A percentile compares a stretch with the other conserved stretches of the same genome.
Evolutionary conservation across 495 filamentous ascomycete species (phyloP).

Genomic region (Talaromyces ruber): DNA sequence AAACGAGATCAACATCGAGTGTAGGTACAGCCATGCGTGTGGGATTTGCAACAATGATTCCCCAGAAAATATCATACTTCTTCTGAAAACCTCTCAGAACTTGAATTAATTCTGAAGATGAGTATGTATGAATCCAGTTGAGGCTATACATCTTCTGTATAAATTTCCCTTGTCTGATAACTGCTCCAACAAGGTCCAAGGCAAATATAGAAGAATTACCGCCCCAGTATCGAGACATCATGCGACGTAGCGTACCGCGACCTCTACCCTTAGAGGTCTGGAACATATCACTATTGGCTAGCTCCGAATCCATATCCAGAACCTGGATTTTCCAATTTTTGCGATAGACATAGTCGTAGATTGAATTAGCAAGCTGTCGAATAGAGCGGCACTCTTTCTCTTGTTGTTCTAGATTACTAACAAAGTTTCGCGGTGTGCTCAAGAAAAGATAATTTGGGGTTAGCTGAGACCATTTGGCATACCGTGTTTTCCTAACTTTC

Average conservation of each 20-base stretch:
- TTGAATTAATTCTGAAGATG: constrained; percentile 27
- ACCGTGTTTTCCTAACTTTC: neutral
- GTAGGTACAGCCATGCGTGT: constrained; percentile 62
- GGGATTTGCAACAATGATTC: constrained; percentile 51
- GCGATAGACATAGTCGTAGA: neutral
- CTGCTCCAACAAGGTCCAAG: constrained; percentile 67
- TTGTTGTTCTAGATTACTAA: neutral
- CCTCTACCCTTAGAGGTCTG: neutral
- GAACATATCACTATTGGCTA: neutral
- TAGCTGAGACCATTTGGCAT: neutral
- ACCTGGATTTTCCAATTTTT: neutral
- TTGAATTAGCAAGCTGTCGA: neutral
- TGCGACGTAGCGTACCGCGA: constrained; percentile 43
- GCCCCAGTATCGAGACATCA: constrained; percentile 81
- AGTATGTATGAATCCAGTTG: constrained; percentile 66
- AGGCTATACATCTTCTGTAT: constrained; percentile 74
- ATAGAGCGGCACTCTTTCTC: neutral
- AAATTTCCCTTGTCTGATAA: constrained; percentile 72
- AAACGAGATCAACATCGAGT: constrained; percentile 79
- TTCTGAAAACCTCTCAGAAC: constrained; percentile 58
- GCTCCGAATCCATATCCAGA: neutral
- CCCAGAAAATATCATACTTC: constrained; percentile 65
- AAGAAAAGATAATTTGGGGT: neutral
- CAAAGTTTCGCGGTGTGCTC: neutral
- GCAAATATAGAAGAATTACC: constrained; percentile 61